Base-by-base conservation (phyloP, 345 rosid genomes). In the Acer negundo region DNA sequence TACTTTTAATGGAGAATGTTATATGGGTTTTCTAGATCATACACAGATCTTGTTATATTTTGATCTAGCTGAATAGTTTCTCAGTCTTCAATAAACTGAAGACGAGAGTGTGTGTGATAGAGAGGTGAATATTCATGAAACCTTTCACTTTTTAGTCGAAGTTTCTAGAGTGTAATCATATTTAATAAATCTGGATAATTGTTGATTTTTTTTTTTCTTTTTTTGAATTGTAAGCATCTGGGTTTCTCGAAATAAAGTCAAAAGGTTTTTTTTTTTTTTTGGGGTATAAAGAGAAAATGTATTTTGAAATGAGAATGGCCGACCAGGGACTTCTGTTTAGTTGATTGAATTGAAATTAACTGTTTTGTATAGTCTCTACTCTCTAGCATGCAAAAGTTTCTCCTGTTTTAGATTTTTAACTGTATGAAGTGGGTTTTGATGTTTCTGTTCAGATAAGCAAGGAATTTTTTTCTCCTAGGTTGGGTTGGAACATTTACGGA, bases 1-100 rank as follows among this genome's bases (percentile, higher is more conserved):
- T 63, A 59, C 70, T 84, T 38, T 73, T 67, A 70, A 62, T 67
- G 73, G 75, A 35, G 72, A 74, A 69, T 71, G 81, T 53, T 70
- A n/a, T n/a, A 38, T 74, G 81, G 82, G 77, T 51, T 77, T 49
- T 77, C 19, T 58, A 72, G 86, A 84, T 83, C 85, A 84, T 69
- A 76, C 74, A 80, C 82, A 69, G 88, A 87, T 85, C 87, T 84
- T 82, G 75, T 62, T 62, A 9, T 19, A 62, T 62, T 83, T 75
- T 77, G 85, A 84, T 83, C 82, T 69, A 11, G 67, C 67, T 77
- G 63, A 80, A 75, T 73, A 59, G 49, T 53, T 73, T 69, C 62
- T 75, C 71, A 72, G 77, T 77, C 85, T 63, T 46, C 70, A 59
- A 51, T 63, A 74, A 70, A 55, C 72, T 61, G 79, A 79, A 69